These are phyloP conservation scores for Pueraria montana DNA, from an alignment of 306 rosid species.

Conservation along the genomic window DNA sequence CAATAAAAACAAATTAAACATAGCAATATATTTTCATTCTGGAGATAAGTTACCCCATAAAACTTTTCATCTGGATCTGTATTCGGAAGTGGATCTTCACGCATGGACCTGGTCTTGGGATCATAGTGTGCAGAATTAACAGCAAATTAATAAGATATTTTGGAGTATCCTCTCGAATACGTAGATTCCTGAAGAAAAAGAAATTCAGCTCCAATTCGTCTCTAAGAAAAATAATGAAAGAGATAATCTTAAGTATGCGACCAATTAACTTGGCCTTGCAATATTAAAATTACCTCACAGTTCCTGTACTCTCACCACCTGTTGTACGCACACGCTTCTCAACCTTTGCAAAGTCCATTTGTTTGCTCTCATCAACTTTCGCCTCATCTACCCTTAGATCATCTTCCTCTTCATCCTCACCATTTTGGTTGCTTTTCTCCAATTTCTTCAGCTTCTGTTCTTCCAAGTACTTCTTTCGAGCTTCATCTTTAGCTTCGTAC, in stretches of 20 bases:
- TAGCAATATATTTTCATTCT: no score
- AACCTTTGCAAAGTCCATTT: no score
- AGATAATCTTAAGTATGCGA: background rate
- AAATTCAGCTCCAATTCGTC: background rate
- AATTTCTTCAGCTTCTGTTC: no score
- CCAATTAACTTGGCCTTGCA: background rate
- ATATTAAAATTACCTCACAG: background rate
- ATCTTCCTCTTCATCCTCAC: no score
- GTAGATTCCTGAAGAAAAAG: conserved; percentile 43
- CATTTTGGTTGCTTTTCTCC: no score
- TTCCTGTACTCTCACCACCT: no score
- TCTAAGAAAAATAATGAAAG: background rate
- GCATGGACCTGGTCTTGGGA: conserved; percentile 68
- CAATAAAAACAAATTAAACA: conserved; percentile 1
- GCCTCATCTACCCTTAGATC: no score
- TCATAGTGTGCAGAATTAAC: conserved; percentile 43
- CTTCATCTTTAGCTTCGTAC: no score
- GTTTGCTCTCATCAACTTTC: no score
- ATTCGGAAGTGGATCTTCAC: conserved; percentile 78
- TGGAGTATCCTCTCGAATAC: conserved; percentile 49
- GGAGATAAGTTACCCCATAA: conserved; percentile 51
- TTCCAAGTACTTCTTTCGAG: no score
- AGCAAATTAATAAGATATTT: conserved; percentile 45
- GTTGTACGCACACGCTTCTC: no score
- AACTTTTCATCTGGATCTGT: conserved; percentile 79